Conservation (phyloP, 257 asterid species). For the Verbascum thapsus region DNA sequence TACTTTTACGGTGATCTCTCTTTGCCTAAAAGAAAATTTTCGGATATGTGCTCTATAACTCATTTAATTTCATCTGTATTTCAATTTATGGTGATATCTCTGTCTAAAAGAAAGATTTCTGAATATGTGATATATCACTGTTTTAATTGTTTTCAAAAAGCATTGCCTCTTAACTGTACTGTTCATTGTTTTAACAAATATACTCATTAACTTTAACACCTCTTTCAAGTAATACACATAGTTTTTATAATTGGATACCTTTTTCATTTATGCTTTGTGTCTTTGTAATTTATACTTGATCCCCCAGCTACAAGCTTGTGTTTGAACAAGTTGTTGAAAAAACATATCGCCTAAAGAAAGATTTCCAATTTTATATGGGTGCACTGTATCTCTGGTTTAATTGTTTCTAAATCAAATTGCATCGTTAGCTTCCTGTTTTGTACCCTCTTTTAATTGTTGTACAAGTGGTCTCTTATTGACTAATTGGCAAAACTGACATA, state of each 20-base stretch:
- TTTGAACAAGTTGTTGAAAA: conserved; percentile 2
- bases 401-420: conserved; percentile 9
- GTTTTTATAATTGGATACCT: too few relatives aligned
- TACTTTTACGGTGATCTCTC: background rate
- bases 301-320: conserved; percentile 8
- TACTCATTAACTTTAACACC: too few relatives aligned
- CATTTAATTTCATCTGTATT: too few relatives aligned
- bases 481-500: conserved; percentile 42
- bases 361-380: background rate
- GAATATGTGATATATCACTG: too few relatives aligned
- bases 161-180: too few relatives aligned
- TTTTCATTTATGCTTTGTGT: background rate
- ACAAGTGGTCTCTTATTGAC: conserved; percentile 11
- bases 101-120: too few relatives aligned
- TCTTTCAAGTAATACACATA: too few relatives aligned
- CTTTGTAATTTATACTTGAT: background rate
- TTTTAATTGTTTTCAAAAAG: too few relatives aligned
- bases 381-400: background rate
- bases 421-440: background rate
- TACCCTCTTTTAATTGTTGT: conserved; percentile 7
- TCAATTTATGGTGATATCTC: too few relatives aligned
- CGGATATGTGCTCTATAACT: too few relatives aligned
- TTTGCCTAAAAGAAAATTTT: background rate
- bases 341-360: conserved; percentile 14
- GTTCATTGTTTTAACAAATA: too few relatives aligned